These are phyloP conservation scores for Amyloporia xantha DNA, from an alignment of 768 basidiomycete genomes.

Conservation along the genomic window DNA sequence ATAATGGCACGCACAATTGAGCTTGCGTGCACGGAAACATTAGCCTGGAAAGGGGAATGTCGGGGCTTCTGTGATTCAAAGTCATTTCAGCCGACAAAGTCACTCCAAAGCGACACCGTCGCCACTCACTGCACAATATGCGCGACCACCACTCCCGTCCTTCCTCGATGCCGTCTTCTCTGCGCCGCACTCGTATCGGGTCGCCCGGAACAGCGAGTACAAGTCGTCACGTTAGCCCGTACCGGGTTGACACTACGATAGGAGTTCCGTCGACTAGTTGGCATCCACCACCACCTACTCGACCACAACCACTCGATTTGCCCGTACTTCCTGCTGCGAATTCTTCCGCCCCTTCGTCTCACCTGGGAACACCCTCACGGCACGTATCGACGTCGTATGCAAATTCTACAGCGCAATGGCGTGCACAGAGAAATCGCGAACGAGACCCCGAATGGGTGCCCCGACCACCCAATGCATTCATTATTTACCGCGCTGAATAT, in stretches of 20 bases:
- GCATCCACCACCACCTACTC: background rate
- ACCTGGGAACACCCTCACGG: background rate
- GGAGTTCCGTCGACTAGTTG: background rate
- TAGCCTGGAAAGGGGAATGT: background rate
- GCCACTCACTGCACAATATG: background rate
- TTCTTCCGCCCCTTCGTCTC: background rate
- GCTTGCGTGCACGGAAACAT: background rate
- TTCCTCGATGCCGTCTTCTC: background rate
- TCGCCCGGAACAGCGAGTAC: background rate
- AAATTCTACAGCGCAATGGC: conserved; percentile 33
- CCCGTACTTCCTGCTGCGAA: background rate
- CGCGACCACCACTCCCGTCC: background rate
- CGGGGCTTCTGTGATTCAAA: background rate
- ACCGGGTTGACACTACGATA: too few relatives aligned
- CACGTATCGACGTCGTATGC: conserved; percentile 2
- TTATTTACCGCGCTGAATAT: conserved; percentile 69
- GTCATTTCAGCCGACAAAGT: background rate
- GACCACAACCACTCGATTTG: background rate
- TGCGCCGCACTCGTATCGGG: background rate
- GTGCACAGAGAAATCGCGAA: conserved; percentile 32
- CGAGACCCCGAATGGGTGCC: conserved; percentile 55
- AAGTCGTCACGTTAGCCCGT: too few relatives aligned
- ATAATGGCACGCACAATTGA: background rate
- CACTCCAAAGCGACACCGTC: background rate
- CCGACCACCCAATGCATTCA: conserved; percentile 65